Evolutionary conservation across 108 stramenopile genomes (phyloP).

Genomic region (Nannochloropsis gaditana): DNA sequence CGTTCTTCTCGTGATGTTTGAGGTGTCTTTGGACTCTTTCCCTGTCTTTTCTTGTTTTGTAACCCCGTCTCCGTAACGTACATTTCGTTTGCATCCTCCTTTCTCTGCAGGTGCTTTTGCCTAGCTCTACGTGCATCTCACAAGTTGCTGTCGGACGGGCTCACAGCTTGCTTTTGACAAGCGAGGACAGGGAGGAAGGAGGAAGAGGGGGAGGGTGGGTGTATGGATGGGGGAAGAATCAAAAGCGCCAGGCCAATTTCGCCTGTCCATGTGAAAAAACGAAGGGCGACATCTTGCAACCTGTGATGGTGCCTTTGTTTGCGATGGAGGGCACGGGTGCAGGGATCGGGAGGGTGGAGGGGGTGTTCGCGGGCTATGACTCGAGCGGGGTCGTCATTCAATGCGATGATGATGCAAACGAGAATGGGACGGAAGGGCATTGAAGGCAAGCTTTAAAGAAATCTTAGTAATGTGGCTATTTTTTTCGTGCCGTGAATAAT

Average conservation of each 20-base stretch:
- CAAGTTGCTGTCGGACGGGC: neutral
- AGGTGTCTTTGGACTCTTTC: neutral
- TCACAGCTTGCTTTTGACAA: neutral
- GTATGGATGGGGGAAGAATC: constrained; percentile 4
- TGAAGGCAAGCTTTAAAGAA: no score
- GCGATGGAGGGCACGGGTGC: neutral
- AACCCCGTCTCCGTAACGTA: no score
- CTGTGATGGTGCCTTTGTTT: neutral
- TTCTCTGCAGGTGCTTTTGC: neutral
- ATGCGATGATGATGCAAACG: no score
- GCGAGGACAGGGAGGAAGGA: neutral
- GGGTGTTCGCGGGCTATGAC: neutral
- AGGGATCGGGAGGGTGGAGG: neutral
- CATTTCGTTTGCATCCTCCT: neutral
- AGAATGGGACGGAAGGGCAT: no score
- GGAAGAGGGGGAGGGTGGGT: neutral
- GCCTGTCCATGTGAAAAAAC: neutral
- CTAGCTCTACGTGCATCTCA: neutral
- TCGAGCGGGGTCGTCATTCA: neutral
- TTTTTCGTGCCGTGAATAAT: no score
- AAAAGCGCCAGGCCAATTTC: neutral
- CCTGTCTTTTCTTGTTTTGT: neutral
- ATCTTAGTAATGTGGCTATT: no score
- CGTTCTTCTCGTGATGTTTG: no score
- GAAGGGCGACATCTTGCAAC: neutral